These are phyloP conservation scores for Colletotrichum truncatum DNA, from an alignment of 2,329 filamentous ascomycete species.

Conservation along the genomic window DNA sequence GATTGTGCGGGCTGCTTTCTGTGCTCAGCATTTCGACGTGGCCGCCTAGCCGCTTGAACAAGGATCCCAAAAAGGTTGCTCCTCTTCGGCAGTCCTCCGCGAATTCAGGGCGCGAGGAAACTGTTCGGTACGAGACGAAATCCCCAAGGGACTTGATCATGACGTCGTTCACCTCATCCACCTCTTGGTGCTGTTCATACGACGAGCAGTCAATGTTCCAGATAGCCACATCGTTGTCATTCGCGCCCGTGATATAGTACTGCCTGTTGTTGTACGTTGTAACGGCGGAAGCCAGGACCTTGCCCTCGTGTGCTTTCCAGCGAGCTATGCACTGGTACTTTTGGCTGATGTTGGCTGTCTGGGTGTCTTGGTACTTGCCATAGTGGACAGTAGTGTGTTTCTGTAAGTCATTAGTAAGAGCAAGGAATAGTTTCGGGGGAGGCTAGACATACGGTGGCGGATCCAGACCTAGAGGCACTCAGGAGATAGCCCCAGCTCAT, in stretches of 20 bases:
- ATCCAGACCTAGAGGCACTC: conserved; percentile 90
- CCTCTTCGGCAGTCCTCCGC: conserved; percentile 92
- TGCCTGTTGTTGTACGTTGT: conserved; percentile 75
- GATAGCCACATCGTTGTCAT: conserved; percentile 87
- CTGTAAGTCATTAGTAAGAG: conserved; percentile 45
- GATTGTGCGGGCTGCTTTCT: conserved; percentile 77
- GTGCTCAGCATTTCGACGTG: conserved; percentile 91
- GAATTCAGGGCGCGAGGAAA: conserved; percentile 87
- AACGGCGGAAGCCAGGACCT: conserved; percentile 85
- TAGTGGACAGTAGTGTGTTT: conserved; percentile 75
- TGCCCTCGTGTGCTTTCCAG: conserved; percentile 86
- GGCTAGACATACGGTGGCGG: conserved; percentile 72
- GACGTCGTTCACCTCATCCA: conserved; percentile 58
- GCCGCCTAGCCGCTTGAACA: conserved; percentile 93
- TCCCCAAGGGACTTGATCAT: conserved; percentile 79
- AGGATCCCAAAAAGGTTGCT: conserved; percentile 86
- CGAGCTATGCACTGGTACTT: conserved; percentile 82
- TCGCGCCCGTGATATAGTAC: conserved; percentile 95
- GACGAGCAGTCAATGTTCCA: conserved; percentile 72
- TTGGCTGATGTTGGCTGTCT: conserved; percentile 69
- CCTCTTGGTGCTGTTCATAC: conserved; percentile 34
- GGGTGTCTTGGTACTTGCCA: conserved; percentile 60
- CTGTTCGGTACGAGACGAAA: conserved; percentile 90
- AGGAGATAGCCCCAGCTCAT: conserved; percentile 88
- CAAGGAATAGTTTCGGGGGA: background rate